Conservation (phyloP, 306 rosid species). For the Medicago arabica region DNA sequence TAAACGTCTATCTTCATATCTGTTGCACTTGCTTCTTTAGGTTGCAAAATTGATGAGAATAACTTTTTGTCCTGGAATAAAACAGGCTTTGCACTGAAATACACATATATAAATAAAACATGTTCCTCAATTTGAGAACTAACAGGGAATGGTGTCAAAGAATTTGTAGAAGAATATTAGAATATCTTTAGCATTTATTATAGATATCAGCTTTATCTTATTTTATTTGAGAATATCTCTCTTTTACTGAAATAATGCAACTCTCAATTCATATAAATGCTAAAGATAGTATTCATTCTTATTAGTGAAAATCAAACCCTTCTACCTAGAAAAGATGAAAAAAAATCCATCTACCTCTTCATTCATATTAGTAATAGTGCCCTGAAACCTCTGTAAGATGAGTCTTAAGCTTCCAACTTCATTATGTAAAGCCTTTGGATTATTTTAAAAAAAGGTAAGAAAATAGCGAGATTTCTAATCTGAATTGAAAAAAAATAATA, state of each 20-base stretch:
- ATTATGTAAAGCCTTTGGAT: conserved; percentile 55
- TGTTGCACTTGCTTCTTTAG: conserved; percentile 46
- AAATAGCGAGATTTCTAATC: conserved; percentile 37
- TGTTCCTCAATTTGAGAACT: conserved; percentile 22
- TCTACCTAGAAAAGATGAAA: background rate
- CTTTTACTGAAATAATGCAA: background rate
- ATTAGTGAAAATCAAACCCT: conserved; percentile 21
- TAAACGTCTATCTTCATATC: conserved; percentile 38
- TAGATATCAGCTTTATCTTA: background rate
- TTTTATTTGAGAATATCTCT: background rate
- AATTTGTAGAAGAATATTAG: background rate
- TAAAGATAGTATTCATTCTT: no score
- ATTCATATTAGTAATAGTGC: conserved; percentile 56
- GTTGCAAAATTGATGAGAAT: conserved; percentile 57
- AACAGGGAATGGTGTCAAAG: conserved; percentile 30
- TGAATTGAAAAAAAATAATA: conserved; percentile 24
- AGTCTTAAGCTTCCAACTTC: conserved; percentile 68
- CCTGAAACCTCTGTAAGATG: conserved; percentile 65
- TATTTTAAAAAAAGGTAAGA: conserved; percentile 38
- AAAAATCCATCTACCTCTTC: conserved; percentile 58
- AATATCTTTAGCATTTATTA: background rate
- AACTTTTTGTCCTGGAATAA: conserved; percentile 61
- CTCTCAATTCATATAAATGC: background rate
- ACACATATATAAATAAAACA: conserved; percentile 9
- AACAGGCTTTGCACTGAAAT: conserved; percentile 35